Evolutionary conservation across 2,329 filamentous ascomycete genomes (phyloP).

Genomic region (Cyphellophora attinorum): DNA sequence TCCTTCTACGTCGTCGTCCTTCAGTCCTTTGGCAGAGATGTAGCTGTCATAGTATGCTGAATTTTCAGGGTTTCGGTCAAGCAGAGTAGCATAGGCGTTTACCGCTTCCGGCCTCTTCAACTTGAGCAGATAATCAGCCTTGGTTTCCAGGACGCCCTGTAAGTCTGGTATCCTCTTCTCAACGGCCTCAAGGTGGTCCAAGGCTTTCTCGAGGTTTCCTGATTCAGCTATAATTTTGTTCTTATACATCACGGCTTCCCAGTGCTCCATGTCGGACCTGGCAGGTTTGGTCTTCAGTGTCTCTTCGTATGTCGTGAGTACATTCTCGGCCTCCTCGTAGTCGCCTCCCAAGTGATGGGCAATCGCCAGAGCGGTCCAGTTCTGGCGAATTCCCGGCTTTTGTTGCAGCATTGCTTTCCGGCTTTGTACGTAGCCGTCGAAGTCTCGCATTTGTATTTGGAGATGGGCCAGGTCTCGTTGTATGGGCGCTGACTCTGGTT

Average conservation of each 20-base stretch:
- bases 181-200: conserved; percentile 74
- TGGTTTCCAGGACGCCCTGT: conserved; percentile 73
- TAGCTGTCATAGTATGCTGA: conserved; percentile 76
- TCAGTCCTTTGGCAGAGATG: conserved; percentile 57
- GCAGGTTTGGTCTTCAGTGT: conserved; percentile 70
- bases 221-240: conserved; percentile 88
- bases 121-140: conserved; percentile 72
- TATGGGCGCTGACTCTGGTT: conserved; percentile 91
- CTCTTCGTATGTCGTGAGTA: conserved; percentile 84
- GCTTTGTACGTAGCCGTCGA: conserved; percentile 84
- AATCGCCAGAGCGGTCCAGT: conserved; percentile 95
- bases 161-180: conserved; percentile 74
- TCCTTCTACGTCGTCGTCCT: conserved; percentile 50
- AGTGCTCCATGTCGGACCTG: conserved; percentile 78
- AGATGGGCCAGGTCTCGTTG: conserved; percentile 86
- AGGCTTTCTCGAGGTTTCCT: conserved; percentile 69
- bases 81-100: conserved; percentile 66
- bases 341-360: conserved; percentile 88
- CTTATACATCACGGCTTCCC: conserved; percentile 90
- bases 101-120: conserved; percentile 70
- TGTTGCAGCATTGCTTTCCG: conserved; percentile 79
- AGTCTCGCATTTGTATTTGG: conserved; percentile 95
- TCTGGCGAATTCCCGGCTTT: conserved; percentile 71
- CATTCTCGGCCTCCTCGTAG: conserved; percentile 75
- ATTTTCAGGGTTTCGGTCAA: conserved; percentile 83